phyloP scores from a whole-genome alignment of 805 yeast genomes.

The Candida krabiensis region DNA sequence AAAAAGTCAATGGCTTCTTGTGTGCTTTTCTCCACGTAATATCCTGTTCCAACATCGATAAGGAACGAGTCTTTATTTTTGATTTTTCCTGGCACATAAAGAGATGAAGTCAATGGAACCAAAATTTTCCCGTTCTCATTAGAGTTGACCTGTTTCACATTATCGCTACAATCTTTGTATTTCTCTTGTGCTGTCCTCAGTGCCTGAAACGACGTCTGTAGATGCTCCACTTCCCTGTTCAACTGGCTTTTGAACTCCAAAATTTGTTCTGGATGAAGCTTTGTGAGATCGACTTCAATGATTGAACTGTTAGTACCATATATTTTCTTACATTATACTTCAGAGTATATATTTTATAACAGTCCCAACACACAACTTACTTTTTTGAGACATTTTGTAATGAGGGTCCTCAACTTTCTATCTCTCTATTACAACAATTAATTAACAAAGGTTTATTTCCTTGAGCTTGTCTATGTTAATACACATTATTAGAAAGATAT shows the following conservation, averaged over 20 bases:
- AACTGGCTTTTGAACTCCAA: conserved; percentile 79
- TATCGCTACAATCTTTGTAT: conserved; percentile 75
- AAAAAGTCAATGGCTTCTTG: conserved; percentile 71
- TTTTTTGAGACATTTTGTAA: conserved; percentile 17
- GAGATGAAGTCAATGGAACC: conserved; percentile 85
- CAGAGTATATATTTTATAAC: conserved; percentile 1
- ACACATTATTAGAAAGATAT: no score
- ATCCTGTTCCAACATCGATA: conserved; percentile 96
- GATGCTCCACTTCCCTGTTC: conserved; percentile 83
- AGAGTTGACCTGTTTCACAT: conserved; percentile 53
- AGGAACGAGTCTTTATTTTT: conserved; percentile 65
- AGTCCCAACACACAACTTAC: conserved; percentile 7
- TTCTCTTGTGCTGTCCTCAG: conserved; percentile 78
- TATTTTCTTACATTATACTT: neutral
- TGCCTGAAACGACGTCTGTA: conserved; percentile 80
- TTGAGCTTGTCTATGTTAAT: no score
- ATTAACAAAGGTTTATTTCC: no score
- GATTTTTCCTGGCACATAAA: conserved; percentile 85
- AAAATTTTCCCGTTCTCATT: conserved; percentile 53
- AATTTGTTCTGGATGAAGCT: conserved; percentile 80
- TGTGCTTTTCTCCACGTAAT: conserved; percentile 78
- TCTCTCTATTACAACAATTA: no score
- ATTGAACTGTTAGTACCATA: no score
- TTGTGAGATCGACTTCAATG: conserved; percentile 66
- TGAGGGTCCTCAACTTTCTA: no score